Evolutionary conservation across 345 rosid genomes (phyloP), one percentile per base, ranked within the genome.

Genomic region (Nephelium lappaceum): DNA sequence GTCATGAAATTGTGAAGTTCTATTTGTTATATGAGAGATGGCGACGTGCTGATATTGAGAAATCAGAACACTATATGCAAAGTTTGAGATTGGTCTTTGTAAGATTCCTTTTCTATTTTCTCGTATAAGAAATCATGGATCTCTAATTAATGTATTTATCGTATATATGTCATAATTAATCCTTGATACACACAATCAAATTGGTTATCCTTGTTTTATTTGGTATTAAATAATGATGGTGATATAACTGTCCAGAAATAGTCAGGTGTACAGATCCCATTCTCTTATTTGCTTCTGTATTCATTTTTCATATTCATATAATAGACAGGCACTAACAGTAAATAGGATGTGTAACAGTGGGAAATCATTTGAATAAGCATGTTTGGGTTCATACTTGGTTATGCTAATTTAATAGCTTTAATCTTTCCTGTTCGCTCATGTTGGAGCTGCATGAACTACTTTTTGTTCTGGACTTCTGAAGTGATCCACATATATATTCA

Each of bases 21-120:
- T 95, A 89, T 80, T 75, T 93, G 84, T 82, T 82, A 77, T 88
- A 86, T 58, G 96, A 92, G 83, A 86, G 85, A 79, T 90, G 93
- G 93, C 81, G 89, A 25, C 85, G 84, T 75, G 96, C 86, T 69
- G 92, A 90, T 82, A 78, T 89, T 27, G 92, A 87, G 77, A 85
- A 80, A 45, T 87, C 86, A 39, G 85, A 83, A 76, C 79, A 79
- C 42, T 84, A 70, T 81, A 65, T 88, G 45, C 73, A 80, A 68
- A 63, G 62, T 55, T 71, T 85, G 38, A 78, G 77, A 76, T 71
- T 60, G 24, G 49, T 69, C 71, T 83, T 85, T 78, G 90, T 87
- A 78, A 77, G 90, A 78, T 51, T 41, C 16, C 8, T 75, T 57
- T 45, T 58, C 25, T 49, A 6, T 60, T 16, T 63, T 63, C 51